Evolutionary conservation across 2,329 filamentous ascomycete species (phyloP), one percentile per base, ranked within the genome.

Genomic region (Aspergillus brunneoviolaceus): DNA sequence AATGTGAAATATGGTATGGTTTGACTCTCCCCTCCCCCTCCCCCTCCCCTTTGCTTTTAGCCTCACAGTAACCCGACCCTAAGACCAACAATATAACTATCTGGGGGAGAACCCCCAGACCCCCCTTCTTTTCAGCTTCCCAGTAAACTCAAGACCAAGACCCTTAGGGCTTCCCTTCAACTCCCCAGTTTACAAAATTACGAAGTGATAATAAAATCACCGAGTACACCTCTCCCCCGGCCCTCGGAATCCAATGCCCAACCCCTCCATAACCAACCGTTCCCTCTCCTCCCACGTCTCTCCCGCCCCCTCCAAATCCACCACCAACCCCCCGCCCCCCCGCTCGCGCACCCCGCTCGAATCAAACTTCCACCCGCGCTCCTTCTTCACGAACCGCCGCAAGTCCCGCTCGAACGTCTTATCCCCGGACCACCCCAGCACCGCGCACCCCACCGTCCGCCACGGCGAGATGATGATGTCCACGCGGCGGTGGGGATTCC

Each of bases 401-500:
- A 98, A 73, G 74, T 98, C 95, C 25, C 94, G 82, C 79, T 97
- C 87, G 67, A 97, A 98, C 0, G 92, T 97, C 0, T 89, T 96
- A 1, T 88, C 94, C 0, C 92, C 91, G 16, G 86, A 89, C 95
- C 94, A 98, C 1, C 92, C 93, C 19, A 94, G 78, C 4, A 98
- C 83, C 0, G 93, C 94, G 67, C 92, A 97, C 0, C 95, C 94
- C 0, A 90, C 87, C 0, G 92, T 96, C 58, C 87, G 88, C 91
- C 94, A 97, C 0, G 93, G 92, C 23, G 87, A 87, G 62, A 98
- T 82, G 65, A 98, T 94, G 60, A 98, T 96, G 71, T 98, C 94
- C 1, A 98, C 93, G 50, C 94, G 84, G 21, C 92, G 86, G 71
- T 96, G 94, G 0, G 84, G 83, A 66, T 92, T 91, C 27, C 27